Conservation (phyloP, 2,329 filamentous ascomycete genomes). For the Hypoxylon sp. region DNA sequence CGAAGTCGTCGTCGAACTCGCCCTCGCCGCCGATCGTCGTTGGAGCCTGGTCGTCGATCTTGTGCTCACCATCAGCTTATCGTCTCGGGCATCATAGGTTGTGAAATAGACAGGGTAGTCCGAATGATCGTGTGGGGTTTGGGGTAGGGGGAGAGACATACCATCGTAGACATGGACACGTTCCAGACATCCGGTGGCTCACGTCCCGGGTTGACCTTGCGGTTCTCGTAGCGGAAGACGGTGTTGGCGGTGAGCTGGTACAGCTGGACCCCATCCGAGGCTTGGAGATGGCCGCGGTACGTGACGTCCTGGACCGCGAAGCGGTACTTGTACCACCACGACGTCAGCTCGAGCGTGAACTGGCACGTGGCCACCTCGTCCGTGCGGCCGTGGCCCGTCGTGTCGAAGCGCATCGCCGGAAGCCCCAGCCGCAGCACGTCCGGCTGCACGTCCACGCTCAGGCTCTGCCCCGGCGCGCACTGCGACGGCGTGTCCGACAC, state of each 20-base stretch:
- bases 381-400: conserved; percentile 25
- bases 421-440: conserved; percentile 22
- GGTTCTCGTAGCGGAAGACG: conserved; percentile 27
- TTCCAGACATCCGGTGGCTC: conserved; percentile 32
- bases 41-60: conserved; percentile 24
- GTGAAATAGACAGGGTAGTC: background rate
- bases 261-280: conserved; percentile 26
- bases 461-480: conserved; percentile 27
- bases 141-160: background rate
- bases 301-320: conserved; percentile 26
- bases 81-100: background rate
- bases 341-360: conserved; percentile 26
- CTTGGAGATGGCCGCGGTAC: conserved; percentile 27
- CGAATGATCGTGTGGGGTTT: no score
- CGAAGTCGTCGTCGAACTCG: conserved; percentile 24
- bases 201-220: conserved; percentile 18
- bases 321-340: conserved; percentile 34
- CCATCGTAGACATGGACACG: conserved; percentile 32
- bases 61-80: no score
- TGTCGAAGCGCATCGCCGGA: conserved; percentile 15
- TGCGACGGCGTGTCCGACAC: conserved; percentile 17
- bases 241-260: conserved; percentile 20
- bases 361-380: conserved; percentile 24
- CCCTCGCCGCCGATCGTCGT: conserved; percentile 26
- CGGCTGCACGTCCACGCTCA: conserved; percentile 25